Conservation (phyloP, 2,329 filamentous ascomycete genomes). For the Fusarium virguliforme region DNA sequence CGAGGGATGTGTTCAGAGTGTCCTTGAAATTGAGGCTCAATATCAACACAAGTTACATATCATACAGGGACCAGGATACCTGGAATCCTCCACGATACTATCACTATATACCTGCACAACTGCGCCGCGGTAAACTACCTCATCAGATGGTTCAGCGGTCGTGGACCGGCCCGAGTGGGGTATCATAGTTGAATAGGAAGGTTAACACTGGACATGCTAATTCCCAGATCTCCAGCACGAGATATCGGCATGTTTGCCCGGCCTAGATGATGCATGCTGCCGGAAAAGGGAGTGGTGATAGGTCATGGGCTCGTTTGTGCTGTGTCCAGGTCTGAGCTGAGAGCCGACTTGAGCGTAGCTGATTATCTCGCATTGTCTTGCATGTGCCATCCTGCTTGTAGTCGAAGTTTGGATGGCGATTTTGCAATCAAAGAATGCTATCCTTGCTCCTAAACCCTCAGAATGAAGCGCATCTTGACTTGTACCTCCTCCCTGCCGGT, state of each 20-base stretch:
- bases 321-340: background rate
- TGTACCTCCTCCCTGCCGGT: background rate
- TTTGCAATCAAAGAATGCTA: too few species aligned
- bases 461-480: rapidly evolving
- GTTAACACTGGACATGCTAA: background rate
- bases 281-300: background rate
- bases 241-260: background rate
- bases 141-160: background rate
- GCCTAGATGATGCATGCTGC: background rate
- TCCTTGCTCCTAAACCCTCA: too few species aligned
- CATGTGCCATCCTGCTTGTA: background rate
- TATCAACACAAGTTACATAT: background rate
- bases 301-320: background rate
- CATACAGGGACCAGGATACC: background rate
- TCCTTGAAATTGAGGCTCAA: too few species aligned
- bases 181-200: slow-evolving; percentile 1
- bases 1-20: background rate
- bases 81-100: background rate
- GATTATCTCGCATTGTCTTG: background rate
- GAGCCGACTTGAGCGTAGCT: background rate
- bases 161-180: background rate
- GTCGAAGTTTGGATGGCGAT: too few species aligned
- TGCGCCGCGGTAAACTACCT: background rate
- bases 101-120: background rate
- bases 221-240: background rate